Conservation (phyloP, 495 filamentous ascomycete species). For the Penicillium steckii region DNA sequence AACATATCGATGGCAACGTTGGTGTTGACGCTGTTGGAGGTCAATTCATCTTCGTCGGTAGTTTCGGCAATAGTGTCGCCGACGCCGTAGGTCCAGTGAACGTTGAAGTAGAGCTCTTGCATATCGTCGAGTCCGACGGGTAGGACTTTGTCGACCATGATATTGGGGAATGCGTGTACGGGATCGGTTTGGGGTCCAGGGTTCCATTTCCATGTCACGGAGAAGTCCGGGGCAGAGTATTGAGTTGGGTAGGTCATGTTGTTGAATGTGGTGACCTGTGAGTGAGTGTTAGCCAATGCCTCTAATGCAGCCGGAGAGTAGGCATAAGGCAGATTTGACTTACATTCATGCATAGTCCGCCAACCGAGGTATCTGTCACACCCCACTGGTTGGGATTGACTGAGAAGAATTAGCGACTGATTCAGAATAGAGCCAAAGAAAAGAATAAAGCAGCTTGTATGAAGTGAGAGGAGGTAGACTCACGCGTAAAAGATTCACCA, state of each 20-base stretch:
- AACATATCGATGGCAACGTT: constrained; percentile 51
- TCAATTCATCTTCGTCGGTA: constrained; percentile 16
- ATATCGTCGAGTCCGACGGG: constrained; percentile 23
- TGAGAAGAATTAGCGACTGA: constrained; percentile 8
- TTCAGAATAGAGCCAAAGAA: background rate
- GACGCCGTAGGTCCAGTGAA: constrained; percentile 38
- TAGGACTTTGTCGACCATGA: constrained; percentile 24
- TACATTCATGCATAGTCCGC: constrained; percentile 31
- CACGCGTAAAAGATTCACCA: constrained; percentile 23
- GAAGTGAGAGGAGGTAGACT: constrained; percentile 18
- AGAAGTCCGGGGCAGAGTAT: constrained; percentile 33
- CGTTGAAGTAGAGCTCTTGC: constrained; percentile 21
- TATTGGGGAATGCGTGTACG: constrained; percentile 41
- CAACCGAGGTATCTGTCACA: constrained; percentile 7
- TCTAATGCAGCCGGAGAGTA: background rate
- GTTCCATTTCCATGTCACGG: constrained; percentile 37
- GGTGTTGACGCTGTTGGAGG: constrained; percentile 22
- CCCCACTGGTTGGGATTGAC: constrained; percentile 39
- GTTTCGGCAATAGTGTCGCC: constrained; percentile 22
- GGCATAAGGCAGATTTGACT: background rate
- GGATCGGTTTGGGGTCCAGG: constrained; percentile 20
- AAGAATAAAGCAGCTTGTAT: too few species aligned
- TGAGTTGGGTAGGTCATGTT: constrained; percentile 34
- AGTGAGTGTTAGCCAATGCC: background rate
- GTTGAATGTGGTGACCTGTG: constrained; percentile 32